Percentiles rank a stretch among this genome's conserved stretches.
phyloP scores from a whole-genome alignment of 2,329 filamentous ascomycete species.

The Aspergillus terreus region DNA sequence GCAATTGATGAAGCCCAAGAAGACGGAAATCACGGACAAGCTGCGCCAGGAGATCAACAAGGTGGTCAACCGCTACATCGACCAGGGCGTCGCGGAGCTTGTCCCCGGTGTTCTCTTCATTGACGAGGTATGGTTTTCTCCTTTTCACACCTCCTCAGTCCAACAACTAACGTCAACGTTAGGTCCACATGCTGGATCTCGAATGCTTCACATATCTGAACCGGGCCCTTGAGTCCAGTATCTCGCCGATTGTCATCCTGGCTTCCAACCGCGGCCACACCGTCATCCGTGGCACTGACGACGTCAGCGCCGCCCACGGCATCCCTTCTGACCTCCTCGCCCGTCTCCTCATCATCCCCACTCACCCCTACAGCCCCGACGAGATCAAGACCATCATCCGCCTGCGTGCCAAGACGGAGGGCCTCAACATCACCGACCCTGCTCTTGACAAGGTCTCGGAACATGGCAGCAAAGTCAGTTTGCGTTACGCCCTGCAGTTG shows the following conservation, averaged over 20 bases:
- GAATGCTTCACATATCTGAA: slow-evolving; percentile 99
- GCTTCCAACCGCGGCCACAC: slow-evolving; percentile 95
- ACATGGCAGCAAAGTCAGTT: slow-evolving; percentile 81
- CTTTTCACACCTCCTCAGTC: slow-evolving; percentile 15
- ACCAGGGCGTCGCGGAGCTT: slow-evolving; percentile 94
- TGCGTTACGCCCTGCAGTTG: slow-evolving; percentile 90
- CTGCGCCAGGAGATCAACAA: slow-evolving; percentile 96
- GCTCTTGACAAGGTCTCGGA: slow-evolving; percentile 84
- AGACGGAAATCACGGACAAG: slow-evolving; percentile 99
- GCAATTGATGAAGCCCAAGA: slow-evolving; percentile 98
- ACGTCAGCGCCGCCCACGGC: slow-evolving; percentile 80
- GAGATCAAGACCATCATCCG: slow-evolving; percentile 93
- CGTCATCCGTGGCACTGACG: slow-evolving; percentile 80
- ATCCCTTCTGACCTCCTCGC: slow-evolving; percentile 91
- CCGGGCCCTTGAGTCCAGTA: slow-evolving; percentile 89
- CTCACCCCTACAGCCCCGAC: slow-evolving; percentile 77
- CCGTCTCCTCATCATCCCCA: slow-evolving; percentile 92
- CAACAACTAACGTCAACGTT: slow-evolving; percentile 9
- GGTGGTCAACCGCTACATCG: slow-evolving; percentile 98
- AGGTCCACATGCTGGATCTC: slow-evolving; percentile 99
- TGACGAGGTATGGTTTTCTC: slow-evolving; percentile 68
- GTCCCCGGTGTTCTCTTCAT: slow-evolving; percentile 99
- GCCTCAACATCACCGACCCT: slow-evolving; percentile 71
- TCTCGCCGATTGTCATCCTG: slow-evolving; percentile 94
- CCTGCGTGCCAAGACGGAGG: slow-evolving; percentile 77